Conservation (phyloP, 1,284 basidiomycete genomes). For the Fomitopsis pinicola region DNA sequence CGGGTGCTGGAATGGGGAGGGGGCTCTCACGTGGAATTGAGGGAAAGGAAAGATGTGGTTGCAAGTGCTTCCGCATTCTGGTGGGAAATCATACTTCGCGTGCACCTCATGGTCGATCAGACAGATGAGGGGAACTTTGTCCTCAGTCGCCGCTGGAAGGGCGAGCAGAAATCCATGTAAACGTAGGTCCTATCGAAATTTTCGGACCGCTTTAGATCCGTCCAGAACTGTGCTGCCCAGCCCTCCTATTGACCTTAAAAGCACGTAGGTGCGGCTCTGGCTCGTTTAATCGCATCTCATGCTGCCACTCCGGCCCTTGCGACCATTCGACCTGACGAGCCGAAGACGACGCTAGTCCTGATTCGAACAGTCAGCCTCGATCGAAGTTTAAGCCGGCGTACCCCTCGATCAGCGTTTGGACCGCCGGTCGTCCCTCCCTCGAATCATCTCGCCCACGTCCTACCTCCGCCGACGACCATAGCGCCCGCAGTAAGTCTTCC, state of each 20-base stretch:
- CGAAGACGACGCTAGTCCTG: constrained; percentile 1
- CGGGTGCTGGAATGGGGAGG: not conserved
- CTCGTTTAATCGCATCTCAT: not conserved
- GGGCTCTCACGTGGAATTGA: not conserved
- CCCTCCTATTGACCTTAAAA: not conserved
- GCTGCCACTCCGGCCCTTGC: not conserved
- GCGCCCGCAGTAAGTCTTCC: constrained; percentile 25
- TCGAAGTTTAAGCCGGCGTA: constrained; percentile 6
- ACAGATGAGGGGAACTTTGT: constrained; percentile 1
- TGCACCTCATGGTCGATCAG: constrained; percentile 5
- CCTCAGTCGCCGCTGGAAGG: not conserved
- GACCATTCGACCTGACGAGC: not conserved
- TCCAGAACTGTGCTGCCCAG: not conserved
- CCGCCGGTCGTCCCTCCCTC: constrained; percentile 17
- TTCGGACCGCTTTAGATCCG: constrained; percentile 1
- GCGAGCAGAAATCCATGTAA: not conserved
- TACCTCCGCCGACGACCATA: constrained; percentile 62
- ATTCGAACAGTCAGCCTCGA: constrained; percentile 5
- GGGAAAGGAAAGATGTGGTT: not conserved
- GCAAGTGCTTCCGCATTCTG: not conserved
- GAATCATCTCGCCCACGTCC: constrained; percentile 27
- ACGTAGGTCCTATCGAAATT: not conserved
- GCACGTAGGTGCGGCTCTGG: not conserved
- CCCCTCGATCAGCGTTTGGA: constrained; percentile 13
- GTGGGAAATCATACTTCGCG: constrained; percentile 1